Evolutionary conservation across 768 basidiomycete genomes (phyloP).

Genomic region (Pleurotus tuoliensis): DNA sequence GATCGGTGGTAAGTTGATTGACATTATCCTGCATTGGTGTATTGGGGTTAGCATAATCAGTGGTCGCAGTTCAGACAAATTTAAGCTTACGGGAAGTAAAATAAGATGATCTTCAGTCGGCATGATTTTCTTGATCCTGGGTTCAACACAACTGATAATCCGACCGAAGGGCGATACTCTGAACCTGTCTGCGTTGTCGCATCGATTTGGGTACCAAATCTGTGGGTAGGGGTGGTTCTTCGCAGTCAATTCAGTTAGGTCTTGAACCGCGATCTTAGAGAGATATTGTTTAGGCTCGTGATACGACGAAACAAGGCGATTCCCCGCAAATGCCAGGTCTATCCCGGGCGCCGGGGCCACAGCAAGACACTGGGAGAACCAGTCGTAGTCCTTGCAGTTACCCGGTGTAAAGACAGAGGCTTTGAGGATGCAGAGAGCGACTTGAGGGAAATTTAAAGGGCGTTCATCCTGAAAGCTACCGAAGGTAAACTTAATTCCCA

Average conservation of each 20-base stretch:
- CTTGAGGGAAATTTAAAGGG: slow-evolving; percentile 1
- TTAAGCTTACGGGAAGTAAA: not conserved
- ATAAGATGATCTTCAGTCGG: slow-evolving; percentile 5
- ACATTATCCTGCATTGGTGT: not conserved
- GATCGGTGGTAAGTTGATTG: not conserved
- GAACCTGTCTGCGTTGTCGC: not conserved
- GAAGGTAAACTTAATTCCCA: slow-evolving; percentile 3
- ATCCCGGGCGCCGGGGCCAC: slow-evolving; percentile 3
- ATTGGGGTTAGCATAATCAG: not conserved
- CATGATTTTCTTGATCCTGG: slow-evolving; percentile 1
- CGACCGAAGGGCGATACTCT: not conserved
- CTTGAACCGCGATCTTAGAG: not conserved
- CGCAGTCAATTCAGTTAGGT: not conserved
- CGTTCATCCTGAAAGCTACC: not conserved
- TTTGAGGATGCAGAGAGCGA: slow-evolving; percentile 2
- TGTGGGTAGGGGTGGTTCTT: not conserved
- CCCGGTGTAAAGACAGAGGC: slow-evolving; percentile 1
- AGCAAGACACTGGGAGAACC: slow-evolving; percentile 5
- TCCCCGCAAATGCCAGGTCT: not conserved
- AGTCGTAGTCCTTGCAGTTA: slow-evolving; percentile 1
- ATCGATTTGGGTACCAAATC: not conserved
- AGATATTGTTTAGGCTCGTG: not conserved
- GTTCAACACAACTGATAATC: not conserved
- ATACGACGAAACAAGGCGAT: slow-evolving; percentile 1
- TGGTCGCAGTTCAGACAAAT: not conserved